These are phyloP conservation scores for Ceratocystis cubensis DNA, from an alignment of 2,329 filamentous ascomycete genomes.

Conservation along the genomic window DNA sequence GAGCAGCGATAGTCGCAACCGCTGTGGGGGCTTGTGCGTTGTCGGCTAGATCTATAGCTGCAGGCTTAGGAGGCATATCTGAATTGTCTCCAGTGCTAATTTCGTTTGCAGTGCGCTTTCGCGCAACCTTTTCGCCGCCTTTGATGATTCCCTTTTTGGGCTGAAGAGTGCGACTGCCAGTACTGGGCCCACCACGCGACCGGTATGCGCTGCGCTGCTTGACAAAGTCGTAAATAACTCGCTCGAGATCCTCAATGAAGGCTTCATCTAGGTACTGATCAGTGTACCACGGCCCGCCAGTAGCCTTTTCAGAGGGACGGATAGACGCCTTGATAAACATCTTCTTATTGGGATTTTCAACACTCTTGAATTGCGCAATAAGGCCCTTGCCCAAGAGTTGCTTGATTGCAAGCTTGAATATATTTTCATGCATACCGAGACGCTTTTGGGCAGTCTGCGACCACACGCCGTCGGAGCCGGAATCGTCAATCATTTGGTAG, in stretches of 20 bases:
- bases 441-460: constrained; percentile 68
- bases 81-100: constrained; percentile 27
- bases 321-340: constrained; percentile 90
- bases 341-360: constrained; percentile 80
- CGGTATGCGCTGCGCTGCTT: constrained; percentile 59
- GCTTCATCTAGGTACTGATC: constrained; percentile 81
- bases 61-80: constrained; percentile 25
- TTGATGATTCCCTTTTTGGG: constrained; percentile 46
- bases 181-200: constrained; percentile 28
- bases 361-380: constrained; percentile 81
- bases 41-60: background rate
- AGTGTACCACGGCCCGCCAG: constrained; percentile 88
- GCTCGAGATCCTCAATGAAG: constrained; percentile 67
- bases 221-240: constrained; percentile 61
- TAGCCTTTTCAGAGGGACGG: constrained; percentile 75
- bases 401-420: constrained; percentile 71
- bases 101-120: constrained; percentile 37
- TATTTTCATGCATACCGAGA: constrained; percentile 71
- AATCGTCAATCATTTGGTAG: constrained; percentile 78
- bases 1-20: constrained; percentile 19
- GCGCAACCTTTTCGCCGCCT: constrained; percentile 34
- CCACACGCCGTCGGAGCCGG: constrained; percentile 80
- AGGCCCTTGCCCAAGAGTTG: constrained; percentile 68
- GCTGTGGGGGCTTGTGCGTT: background rate
- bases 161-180: constrained; percentile 31